Base-by-base conservation (phyloP, 192 early-diverging fungal species). In the Allomyces arbusculus region DNA sequence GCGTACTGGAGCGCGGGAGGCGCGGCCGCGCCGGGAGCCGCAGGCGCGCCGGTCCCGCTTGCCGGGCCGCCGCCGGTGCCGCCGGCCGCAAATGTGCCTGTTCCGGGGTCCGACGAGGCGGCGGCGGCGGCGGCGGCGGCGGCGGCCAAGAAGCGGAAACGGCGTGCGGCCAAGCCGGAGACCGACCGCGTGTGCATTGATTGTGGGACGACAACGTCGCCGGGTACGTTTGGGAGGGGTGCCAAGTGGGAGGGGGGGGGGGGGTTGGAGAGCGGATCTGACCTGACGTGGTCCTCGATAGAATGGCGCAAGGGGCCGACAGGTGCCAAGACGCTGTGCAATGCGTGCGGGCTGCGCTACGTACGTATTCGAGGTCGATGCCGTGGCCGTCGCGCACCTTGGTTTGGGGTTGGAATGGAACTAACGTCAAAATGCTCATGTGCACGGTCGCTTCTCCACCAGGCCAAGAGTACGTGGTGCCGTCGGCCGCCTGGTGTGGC, bases 341-440 rank as follows among this genome's bases (percentile, higher is more conserved):
- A 84, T 71, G 82, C 82, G 43, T 84, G 82, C 65, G 82, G 82
- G 10, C 72, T 84, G 23, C 79, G 79, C 4, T 84, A 80, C 72
- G 75, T 40, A 40, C 33, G 33, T 40, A 8, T 40, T 40, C 33
- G 33, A 7, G 33, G 33, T 40, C 33, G 33, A 40, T 40, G 33
- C 3, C 3, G 7, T 40, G 0, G 33, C 7, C 8, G 26, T 28
- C 4, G 26, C 26, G 26, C 26, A 4, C 4, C 4, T 28, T 28
- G 26, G 26, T 28, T 28, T 28, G 26, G 26, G 2, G 26, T 28
- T 28, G 26, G 4, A 28, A 28, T 28, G 26, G 26, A 4, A 28
- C 26, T 28, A 28, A 28, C 26, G 26, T 28, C 2, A 28, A 28
- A 28, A 1, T 28, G 26, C 26, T 28, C 26, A 28, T 28, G 26